Conservation (phyloP, 495 filamentous ascomycete species). For the Penicillium mononematosum region DNA sequence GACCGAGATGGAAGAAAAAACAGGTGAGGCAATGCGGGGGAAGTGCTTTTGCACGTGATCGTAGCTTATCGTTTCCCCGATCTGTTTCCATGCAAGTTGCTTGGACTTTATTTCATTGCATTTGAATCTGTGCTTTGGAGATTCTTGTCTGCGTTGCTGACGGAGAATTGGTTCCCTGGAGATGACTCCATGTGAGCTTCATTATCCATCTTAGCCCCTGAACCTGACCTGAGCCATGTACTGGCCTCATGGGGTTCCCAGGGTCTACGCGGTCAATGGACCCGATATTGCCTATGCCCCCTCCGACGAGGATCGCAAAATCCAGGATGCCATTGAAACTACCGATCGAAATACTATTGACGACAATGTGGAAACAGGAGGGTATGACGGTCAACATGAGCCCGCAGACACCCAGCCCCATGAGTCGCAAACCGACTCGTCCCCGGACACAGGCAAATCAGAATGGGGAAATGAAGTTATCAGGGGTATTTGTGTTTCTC, state of each 20-base stretch:
- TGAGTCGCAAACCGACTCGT: constrained; percentile 11
- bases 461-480: constrained; percentile 59
- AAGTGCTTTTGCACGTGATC: constrained; percentile 31
- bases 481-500: constrained; percentile 71
- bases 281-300: constrained; percentile 40
- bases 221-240: constrained; percentile 69
- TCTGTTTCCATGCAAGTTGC: constrained; percentile 11
- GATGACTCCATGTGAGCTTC: constrained; percentile 46
- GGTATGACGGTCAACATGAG: constrained; percentile 5
- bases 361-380: background rate
- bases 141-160: background rate
- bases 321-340: background rate
- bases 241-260: constrained; percentile 91
- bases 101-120: constrained; percentile 4
- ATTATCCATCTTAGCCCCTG: constrained; percentile 26
- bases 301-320: constrained; percentile 39
- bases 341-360: constrained; percentile 10
- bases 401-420: constrained; percentile 14
- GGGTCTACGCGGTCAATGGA: constrained; percentile 78
- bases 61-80: constrained; percentile 25
- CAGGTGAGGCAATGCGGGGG: constrained; percentile 24
- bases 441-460: constrained; percentile 26
- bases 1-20: constrained; percentile 21
- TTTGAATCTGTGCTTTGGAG: constrained; percentile 4
- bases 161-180: constrained; percentile 17